Evolutionary conservation across 1,284 basidiomycete genomes (phyloP).

Genomic region (Heimioporus retisporus): DNA sequence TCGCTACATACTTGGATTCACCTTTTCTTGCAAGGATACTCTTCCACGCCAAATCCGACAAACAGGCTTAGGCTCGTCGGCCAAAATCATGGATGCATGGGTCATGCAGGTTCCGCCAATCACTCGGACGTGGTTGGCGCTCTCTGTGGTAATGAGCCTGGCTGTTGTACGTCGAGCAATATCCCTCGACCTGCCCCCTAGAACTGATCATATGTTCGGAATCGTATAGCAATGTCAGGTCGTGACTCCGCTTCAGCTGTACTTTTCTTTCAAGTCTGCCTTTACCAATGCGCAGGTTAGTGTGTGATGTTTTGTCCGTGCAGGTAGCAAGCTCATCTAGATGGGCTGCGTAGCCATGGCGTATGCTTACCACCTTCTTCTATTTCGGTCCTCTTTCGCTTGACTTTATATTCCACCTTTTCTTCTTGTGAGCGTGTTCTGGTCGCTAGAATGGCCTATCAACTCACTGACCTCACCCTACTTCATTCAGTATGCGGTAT

Average conservation of each 20-base stretch:
- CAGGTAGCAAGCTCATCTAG: constrained; percentile 16
- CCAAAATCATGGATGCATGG: constrained; percentile 79
- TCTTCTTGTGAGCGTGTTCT: constrained; percentile 87
- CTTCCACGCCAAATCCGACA: constrained; percentile 6
- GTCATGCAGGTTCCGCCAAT: constrained; percentile 91
- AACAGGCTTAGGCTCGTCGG: constrained; percentile 15
- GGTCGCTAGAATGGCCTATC: neutral
- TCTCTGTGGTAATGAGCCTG: constrained; percentile 83
- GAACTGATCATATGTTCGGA: constrained; percentile 19
- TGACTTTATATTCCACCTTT: constrained; percentile 97
- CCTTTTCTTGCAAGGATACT: neutral
- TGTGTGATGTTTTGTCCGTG: neutral
- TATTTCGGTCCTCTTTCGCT: constrained; percentile 95
- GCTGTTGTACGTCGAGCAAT: constrained; percentile 69
- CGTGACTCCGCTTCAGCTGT: constrained; percentile 91
- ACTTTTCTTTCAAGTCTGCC: constrained; percentile 90
- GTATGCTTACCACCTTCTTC: constrained; percentile 92
- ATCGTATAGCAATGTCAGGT: constrained; percentile 88
- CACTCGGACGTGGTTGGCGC: constrained; percentile 84
- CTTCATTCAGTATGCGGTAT: constrained; percentile 87
- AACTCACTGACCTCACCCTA: neutral
- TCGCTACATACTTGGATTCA: neutral
- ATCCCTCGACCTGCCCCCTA: too few relatives aligned
- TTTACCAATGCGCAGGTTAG: constrained; percentile 83
- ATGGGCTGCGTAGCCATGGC: constrained; percentile 75